A percentile compares a stretch with the other conserved stretches of the same genome.
Evolutionary conservation across 768 basidiomycete species (phyloP).

Genomic region (Amanita rubescens): DNA sequence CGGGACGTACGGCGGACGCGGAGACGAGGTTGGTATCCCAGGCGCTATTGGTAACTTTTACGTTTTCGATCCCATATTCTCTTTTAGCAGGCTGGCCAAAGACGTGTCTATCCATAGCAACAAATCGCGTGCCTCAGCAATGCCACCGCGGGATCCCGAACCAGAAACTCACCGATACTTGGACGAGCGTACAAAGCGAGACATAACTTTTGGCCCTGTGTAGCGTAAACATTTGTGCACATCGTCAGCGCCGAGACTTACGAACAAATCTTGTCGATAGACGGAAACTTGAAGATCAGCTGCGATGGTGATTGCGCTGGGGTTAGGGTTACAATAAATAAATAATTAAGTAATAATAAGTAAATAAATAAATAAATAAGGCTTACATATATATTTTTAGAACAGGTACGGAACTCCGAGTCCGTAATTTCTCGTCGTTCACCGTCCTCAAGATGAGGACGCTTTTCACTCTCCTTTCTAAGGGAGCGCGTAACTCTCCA

Average conservation of each 20-base stretch:
- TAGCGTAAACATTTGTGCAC: neutral
- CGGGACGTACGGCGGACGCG: constrained; percentile 45
- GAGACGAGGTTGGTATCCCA: constrained; percentile 95
- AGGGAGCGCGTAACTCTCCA: neutral
- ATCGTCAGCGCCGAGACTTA: neutral
- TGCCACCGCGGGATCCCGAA: neutral
- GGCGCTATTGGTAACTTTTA: constrained; percentile 82
- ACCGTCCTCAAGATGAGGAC: neutral
- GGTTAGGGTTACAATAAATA: neutral
- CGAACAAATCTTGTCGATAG: neutral
- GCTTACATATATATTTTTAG: neutral
- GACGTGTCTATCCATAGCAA: constrained; percentile 58
- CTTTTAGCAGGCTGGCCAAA: constrained; percentile 87
- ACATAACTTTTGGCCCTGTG: constrained; percentile 41
- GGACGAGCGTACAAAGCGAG: constrained; percentile 78
- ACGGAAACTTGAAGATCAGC: neutral
- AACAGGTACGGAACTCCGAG: neutral
- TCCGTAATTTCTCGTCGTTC: neutral
- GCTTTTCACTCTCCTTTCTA: neutral
- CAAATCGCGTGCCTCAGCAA: constrained; percentile 11
- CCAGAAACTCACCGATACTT: constrained; percentile 65
- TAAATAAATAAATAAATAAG: too few relatives aligned
- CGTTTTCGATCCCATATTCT: constrained; percentile 71
- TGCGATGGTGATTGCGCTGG: too few relatives aligned
- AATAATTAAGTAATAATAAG: neutral